Conservation (phyloP, 345 rosid species). For the Eucalyptus camaldulensis region DNA sequence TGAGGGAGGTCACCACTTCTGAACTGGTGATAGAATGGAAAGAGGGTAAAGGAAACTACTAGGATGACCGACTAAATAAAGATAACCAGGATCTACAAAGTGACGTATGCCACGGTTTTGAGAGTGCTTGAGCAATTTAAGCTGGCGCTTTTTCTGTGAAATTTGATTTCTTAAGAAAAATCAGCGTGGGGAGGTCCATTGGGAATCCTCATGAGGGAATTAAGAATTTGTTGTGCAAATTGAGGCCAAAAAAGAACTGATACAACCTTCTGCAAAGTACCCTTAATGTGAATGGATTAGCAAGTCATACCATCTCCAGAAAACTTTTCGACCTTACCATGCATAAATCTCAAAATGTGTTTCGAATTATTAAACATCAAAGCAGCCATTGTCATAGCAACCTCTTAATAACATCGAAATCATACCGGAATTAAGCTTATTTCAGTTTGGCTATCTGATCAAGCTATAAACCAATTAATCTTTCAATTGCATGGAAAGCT, state of each 20-base stretch:
- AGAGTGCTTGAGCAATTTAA: background rate
- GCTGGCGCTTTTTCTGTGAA: background rate
- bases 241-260: background rate
- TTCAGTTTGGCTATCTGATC: background rate
- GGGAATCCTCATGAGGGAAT: background rate
- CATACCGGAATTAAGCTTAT: background rate
- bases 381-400: background rate
- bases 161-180: background rate
- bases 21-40: background rate
- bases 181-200: background rate
- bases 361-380: background rate
- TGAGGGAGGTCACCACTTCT: background rate
- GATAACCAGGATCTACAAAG: background rate
- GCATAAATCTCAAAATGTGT: background rate
- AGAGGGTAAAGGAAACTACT: background rate
- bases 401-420: background rate
- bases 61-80: background rate
- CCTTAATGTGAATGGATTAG: background rate
- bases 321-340: background rate
- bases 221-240: background rate
- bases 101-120: background rate
- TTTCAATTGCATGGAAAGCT: background rate
- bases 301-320: background rate
- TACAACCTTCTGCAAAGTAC: background rate
- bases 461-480: background rate